phyloP scores from a whole-genome alignment of 1,284 basidiomycete genomes.

The Thelephora terrestris region DNA sequence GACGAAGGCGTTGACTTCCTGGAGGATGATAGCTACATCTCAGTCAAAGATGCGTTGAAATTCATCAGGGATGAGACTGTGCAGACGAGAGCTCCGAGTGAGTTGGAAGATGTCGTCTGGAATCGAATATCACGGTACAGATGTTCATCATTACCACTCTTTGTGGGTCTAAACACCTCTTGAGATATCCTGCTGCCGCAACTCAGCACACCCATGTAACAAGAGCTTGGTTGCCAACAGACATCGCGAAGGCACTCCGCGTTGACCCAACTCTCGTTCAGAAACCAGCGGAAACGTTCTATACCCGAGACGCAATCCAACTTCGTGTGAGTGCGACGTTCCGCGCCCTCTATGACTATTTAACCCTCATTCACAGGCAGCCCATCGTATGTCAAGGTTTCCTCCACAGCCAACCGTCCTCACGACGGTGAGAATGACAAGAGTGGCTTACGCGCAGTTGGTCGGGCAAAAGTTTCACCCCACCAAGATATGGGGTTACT shows the following conservation, averaged over 20 bases:
- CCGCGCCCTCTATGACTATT: slow-evolving; percentile 1
- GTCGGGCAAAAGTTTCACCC: slow-evolving; percentile 87
- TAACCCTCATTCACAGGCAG: slow-evolving; percentile 44
- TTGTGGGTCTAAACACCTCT: slow-evolving; percentile 8
- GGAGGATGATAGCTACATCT: slow-evolving; percentile 40
- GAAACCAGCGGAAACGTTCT: slow-evolving; percentile 83
- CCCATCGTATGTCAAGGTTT: slow-evolving; percentile 83
- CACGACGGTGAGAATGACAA: slow-evolving; percentile 64
- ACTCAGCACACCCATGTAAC: slow-evolving; percentile 71
- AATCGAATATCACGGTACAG: slow-evolving; percentile 51
- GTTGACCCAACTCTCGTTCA: slow-evolving; percentile 67
- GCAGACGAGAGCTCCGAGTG: slow-evolving; percentile 48
- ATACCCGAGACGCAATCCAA: slow-evolving; percentile 84
- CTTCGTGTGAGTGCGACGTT: slow-evolving; percentile 53
- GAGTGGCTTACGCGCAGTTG: slow-evolving; percentile 89
- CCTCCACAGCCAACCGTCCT: slow-evolving; percentile 59
- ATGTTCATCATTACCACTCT: slow-evolving; percentile 10
- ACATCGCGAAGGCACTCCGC: slow-evolving; percentile 66
- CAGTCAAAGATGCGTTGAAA: slow-evolving; percentile 54
- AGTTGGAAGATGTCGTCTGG: slow-evolving; percentile 58
- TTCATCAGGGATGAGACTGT: slow-evolving; percentile 45
- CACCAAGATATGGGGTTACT: slow-evolving; percentile 81
- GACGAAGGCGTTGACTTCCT: slow-evolving; percentile 34
- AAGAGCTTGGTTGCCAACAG: slow-evolving; percentile 70
- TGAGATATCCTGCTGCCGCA: slow-evolving; percentile 64